Evolutionary conservation across 2,329 filamentous ascomycete genomes (phyloP).

Genomic region (Apiospora malaysiana): DNA sequence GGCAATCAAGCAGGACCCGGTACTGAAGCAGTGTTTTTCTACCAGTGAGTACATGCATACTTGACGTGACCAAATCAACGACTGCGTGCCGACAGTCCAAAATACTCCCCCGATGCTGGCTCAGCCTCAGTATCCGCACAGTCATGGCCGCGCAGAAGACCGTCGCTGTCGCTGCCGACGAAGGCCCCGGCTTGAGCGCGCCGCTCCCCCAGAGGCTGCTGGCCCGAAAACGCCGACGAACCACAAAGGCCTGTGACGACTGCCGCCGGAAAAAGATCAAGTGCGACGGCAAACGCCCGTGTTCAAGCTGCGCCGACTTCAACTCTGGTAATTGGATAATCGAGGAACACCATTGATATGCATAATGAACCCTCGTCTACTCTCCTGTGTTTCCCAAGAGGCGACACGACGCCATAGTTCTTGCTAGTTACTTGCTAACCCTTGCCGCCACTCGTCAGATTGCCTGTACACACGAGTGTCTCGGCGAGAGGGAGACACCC

Average conservation of each 20-base stretch:
- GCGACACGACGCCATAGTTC: too few relatives aligned
- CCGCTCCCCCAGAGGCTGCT: not conserved
- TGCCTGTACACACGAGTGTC: not conserved
- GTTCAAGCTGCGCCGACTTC: slow-evolving; percentile 27
- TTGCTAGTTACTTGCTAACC: too few relatives aligned
- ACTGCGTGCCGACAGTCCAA: not conserved
- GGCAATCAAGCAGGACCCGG: not conserved
- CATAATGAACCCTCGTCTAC: too few relatives aligned
- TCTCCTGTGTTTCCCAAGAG: too few relatives aligned
- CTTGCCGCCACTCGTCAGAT: not conserved
- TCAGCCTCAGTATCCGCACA: not conserved
- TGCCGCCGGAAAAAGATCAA: slow-evolving; percentile 27
- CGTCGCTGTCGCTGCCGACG: not conserved
- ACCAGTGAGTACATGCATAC: not conserved
- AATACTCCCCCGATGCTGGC: not conserved
- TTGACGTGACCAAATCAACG: not conserved
- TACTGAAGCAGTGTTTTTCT: not conserved
- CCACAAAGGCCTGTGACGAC: slow-evolving; percentile 24
- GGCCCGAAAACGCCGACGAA: slow-evolving; percentile 22
- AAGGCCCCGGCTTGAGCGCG: not conserved
- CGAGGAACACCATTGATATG: too few relatives aligned
- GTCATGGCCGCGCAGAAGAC: slow-evolving; percentile 4
- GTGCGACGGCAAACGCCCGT: slow-evolving; percentile 25
- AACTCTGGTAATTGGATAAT: slow-evolving; percentile 24
- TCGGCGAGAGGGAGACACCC: not conserved